Percentiles rank a stretch among this genome's conserved stretches.
Conservation (phyloP, 106 monocot species). For the Allium sativum region DNA sequence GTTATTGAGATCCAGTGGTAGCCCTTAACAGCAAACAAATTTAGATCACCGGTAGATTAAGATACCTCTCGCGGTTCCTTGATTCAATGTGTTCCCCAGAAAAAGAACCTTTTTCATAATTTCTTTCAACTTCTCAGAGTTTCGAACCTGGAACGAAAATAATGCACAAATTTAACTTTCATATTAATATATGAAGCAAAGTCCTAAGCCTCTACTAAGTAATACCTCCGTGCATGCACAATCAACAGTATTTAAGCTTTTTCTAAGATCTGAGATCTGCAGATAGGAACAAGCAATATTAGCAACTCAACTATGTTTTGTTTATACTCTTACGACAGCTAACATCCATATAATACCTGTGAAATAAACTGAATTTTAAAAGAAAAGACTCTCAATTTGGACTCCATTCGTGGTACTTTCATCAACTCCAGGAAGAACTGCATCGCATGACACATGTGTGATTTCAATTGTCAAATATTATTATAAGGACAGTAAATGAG, state of each 20-base stretch:
- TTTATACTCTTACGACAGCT: background rate
- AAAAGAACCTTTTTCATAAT: conserved; percentile 69
- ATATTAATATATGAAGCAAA: background rate
- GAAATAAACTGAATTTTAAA: conserved; percentile 58
- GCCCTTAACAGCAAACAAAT: no score
- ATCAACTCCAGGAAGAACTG: conserved; percentile 68
- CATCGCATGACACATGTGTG: conserved; percentile 4
- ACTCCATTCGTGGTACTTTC: conserved; percentile 61
- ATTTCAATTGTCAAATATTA: no score
- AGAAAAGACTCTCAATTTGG: conserved; percentile 49
- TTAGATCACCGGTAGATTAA: background rate
- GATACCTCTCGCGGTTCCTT: conserved; percentile 79
- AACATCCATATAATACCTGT: conserved; percentile 27
- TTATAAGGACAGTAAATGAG: no score
- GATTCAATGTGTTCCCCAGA: conserved; percentile 73
- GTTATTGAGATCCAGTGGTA: no score
- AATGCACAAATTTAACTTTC: conserved; percentile 6
- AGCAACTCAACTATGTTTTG: no score
- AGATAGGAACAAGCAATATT: background rate
- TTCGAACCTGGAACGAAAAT: conserved; percentile 35
- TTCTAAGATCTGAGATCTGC: conserved; percentile 61
- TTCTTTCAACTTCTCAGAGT: conserved; percentile 61
- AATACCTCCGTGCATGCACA: conserved; percentile 46
- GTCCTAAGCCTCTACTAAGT: background rate
- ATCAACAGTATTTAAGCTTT: conserved; percentile 39